phyloP scores from a whole-genome alignment of 768 basidiomycete genomes.

The Tubosaeta brunneosetosa region DNA sequence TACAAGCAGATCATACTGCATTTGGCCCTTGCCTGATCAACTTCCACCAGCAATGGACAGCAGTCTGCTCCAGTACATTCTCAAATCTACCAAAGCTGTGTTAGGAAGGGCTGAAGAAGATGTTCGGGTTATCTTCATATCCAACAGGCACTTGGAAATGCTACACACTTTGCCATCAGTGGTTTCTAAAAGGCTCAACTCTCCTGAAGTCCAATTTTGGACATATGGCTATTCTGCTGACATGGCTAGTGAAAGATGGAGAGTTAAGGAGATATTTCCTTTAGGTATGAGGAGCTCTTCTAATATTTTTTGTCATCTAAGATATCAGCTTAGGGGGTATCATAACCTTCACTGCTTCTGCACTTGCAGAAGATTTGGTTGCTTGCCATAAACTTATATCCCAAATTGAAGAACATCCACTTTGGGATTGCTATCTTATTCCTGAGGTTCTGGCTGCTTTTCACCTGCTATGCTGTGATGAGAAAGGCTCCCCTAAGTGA shows the following conservation, averaged over 20 bases:
- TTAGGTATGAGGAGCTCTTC: constrained; percentile 43
- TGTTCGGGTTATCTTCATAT: constrained; percentile 57
- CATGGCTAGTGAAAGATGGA: constrained; percentile 51
- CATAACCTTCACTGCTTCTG: constrained; percentile 63
- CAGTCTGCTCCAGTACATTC: constrained; percentile 36
- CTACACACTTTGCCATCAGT: constrained; percentile 49
- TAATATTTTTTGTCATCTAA: neutral
- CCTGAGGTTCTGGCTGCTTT: constrained; percentile 57
- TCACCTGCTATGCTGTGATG: constrained; percentile 11
- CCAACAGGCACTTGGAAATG: constrained; percentile 50
- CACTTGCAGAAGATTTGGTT: constrained; percentile 50
- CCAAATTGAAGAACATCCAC: constrained; percentile 52
- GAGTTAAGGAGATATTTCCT: constrained; percentile 63
- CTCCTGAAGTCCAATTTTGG: constrained; percentile 52
- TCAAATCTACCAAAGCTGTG: constrained; percentile 42
- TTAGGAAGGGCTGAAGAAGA: constrained; percentile 36
- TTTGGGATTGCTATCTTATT: constrained; percentile 65
- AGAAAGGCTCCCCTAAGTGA: constrained; percentile 4
- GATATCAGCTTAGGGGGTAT: constrained; percentile 52
- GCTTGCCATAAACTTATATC: constrained; percentile 46
- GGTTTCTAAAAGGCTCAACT: constrained; percentile 41
- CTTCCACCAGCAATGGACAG: constrained; percentile 40
- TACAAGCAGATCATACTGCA: constrained; percentile 39
- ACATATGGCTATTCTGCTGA: constrained; percentile 62
- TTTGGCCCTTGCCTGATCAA: constrained; percentile 41